phyloP scores from a whole-genome alignment of 2,329 filamentous ascomycete genomes.

The Teratosphaeria epicoccoides region DNA sequence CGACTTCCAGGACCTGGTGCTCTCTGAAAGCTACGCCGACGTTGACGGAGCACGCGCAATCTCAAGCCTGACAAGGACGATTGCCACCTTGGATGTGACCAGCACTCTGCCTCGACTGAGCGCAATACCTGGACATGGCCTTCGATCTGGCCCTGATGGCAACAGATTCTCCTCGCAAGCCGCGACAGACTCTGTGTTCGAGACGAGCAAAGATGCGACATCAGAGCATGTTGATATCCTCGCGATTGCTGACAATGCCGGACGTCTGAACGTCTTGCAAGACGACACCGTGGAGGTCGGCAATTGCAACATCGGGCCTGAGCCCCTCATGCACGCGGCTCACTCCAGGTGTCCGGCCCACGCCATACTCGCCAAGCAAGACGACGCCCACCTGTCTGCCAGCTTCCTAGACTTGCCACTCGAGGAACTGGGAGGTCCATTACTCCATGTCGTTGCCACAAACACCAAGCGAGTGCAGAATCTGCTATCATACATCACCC shows the following conservation, averaged over 20 bases:
- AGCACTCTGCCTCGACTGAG: conserved; percentile 61
- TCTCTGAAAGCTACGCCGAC: not conserved
- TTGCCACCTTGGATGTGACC: conserved; percentile 67
- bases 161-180: conserved; percentile 19
- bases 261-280: conserved; percentile 16
- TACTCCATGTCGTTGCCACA: conserved; percentile 72
- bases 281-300: conserved; percentile 24
- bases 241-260: conserved; percentile 12
- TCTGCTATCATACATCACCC: conserved; percentile 70
- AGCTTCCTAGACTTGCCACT: conserved; percentile 18
- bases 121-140: conserved; percentile 40
- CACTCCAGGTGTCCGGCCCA: conserved; percentile 69
- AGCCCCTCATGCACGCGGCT: conserved; percentile 48
- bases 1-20: not conserved
- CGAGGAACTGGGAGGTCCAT: conserved; percentile 35
- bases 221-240: conserved; percentile 13
- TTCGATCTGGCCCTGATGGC: conserved; percentile 16
- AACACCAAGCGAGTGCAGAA: conserved; percentile 81
- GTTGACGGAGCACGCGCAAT: conserved; percentile 3
- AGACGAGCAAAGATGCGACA: conserved; percentile 4
- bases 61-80: conserved; percentile 51
- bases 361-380: conserved; percentile 43
- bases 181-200: conserved; percentile 18
- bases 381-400: conserved; percentile 6
- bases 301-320: conserved; percentile 6